Evolutionary conservation across 805 yeast genomes (phyloP).

Genomic region (Yamadazyma paraphyllophila): DNA sequence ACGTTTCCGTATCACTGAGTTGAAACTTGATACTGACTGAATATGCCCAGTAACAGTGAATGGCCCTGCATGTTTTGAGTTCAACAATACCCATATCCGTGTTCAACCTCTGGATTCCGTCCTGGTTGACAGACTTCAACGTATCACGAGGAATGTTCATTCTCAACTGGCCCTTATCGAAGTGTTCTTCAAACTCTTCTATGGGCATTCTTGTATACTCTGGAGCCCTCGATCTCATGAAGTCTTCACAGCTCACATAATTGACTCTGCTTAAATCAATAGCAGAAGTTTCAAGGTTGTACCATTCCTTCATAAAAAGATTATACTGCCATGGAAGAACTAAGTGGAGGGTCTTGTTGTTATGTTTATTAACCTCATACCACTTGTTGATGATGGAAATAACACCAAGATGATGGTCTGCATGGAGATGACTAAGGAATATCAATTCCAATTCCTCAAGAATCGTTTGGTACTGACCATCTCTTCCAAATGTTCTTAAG

Average conservation of each 20-base stretch:
- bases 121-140: conserved; percentile 26
- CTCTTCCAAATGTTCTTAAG: conserved; percentile 55
- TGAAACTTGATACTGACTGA: conserved; percentile 53
- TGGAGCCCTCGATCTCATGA: conserved; percentile 34
- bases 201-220: conserved; percentile 28
- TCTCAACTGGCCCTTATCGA: conserved; percentile 21
- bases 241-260: conserved; percentile 61
- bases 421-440: conserved; percentile 87
- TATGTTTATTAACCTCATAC: conserved; percentile 42
- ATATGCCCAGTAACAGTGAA: conserved; percentile 84
- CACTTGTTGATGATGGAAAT: conserved; percentile 68
- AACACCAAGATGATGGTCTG: conserved; percentile 93
- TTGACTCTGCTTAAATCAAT: conserved; percentile 42
- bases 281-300: conserved; percentile 38
- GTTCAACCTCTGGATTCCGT: conserved; percentile 33
- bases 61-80: conserved; percentile 68
- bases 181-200: conserved; percentile 32
- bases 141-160: conserved; percentile 19
- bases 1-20: conserved; percentile 39
- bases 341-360: conserved; percentile 46
- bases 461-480: conserved; percentile 37
- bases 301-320: conserved; percentile 69
- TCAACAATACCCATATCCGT: conserved; percentile 40
- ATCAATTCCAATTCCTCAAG: conserved; percentile 63
- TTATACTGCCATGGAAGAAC: conserved; percentile 75